Evolutionary conservation across 2,329 filamentous ascomycete genomes (phyloP).

Genomic region (Aspergillus sp.): DNA sequence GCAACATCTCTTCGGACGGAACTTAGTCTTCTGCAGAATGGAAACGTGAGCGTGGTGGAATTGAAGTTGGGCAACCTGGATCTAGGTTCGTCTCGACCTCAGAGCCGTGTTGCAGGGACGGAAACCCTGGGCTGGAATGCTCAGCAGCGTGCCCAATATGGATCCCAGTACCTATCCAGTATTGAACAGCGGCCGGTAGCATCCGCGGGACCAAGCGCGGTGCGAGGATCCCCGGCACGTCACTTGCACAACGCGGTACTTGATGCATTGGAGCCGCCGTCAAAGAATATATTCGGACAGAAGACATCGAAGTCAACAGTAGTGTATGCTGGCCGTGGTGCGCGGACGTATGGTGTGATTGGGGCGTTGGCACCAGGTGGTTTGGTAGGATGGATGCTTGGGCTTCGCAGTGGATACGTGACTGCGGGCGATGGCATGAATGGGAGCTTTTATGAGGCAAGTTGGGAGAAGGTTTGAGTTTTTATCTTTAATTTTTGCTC

Average conservation of each 20-base stretch:
- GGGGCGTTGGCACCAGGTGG: slow-evolving; percentile 70
- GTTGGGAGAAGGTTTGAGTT: slow-evolving; percentile 62
- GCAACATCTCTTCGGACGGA: slow-evolving; percentile 73
- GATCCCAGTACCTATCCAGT: slow-evolving; percentile 36
- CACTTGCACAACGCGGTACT: slow-evolving; percentile 83
- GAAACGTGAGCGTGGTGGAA: slow-evolving; percentile 65
- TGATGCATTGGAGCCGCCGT: slow-evolving; percentile 64
- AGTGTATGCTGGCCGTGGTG: slow-evolving; percentile 77
- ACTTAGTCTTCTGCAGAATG: slow-evolving; percentile 60
- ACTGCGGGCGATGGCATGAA: slow-evolving; percentile 43
- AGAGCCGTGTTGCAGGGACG: slow-evolving; percentile 38
- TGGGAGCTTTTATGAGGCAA: slow-evolving; percentile 40
- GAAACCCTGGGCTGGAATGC: slow-evolving; percentile 56
- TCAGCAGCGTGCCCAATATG: slow-evolving; percentile 48
- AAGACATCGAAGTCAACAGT: slow-evolving; percentile 43
- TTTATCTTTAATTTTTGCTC: background rate
- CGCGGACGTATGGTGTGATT: slow-evolving; percentile 75
- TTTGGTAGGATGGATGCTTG: slow-evolving; percentile 91
- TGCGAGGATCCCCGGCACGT: slow-evolving; percentile 63
- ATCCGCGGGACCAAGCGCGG: slow-evolving; percentile 30
- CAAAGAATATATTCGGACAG: slow-evolving; percentile 34
- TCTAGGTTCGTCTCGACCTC: slow-evolving; percentile 52
- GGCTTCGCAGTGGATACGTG: slow-evolving; percentile 48
- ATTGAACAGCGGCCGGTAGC: slow-evolving; percentile 36
- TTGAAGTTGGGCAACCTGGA: slow-evolving; percentile 90